Evolutionary conservation across 805 yeast species (phyloP).

Genomic region (Nakazawaea anatomiae): DNA sequence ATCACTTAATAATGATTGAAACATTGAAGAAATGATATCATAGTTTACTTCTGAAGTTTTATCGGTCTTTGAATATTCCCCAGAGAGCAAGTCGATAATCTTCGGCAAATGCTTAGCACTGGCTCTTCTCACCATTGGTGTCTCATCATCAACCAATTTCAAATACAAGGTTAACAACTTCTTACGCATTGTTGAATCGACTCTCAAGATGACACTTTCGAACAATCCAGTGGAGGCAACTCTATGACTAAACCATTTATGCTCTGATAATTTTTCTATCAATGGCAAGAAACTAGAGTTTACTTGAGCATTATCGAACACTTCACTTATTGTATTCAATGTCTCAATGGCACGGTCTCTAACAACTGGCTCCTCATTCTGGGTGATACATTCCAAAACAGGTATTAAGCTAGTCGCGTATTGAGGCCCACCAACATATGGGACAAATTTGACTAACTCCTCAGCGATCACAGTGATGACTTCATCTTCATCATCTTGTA

Average conservation of each 20-base stretch:
- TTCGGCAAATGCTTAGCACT: constrained; percentile 83
- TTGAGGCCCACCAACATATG: constrained; percentile 79
- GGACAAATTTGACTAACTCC: constrained; percentile 82
- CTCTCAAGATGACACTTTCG: constrained; percentile 59
- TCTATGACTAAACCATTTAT: constrained; percentile 92
- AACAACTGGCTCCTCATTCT: constrained; percentile 94
- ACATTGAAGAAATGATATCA: constrained; percentile 78
- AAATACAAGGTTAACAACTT: constrained; percentile 62
- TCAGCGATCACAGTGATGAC: constrained; percentile 91
- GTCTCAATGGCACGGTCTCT: constrained; percentile 92
- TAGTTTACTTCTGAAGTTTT: constrained; percentile 57
- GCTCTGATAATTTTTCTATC: constrained; percentile 71
- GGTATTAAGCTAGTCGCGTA: constrained; percentile 55
- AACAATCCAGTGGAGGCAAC: constrained; percentile 90
- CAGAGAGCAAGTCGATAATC: constrained; percentile 52
- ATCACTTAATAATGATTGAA: constrained; percentile 69
- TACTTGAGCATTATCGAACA: constrained; percentile 58
- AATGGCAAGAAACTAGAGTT: constrained; percentile 65
- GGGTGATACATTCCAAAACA: constrained; percentile 76
- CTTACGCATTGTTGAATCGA: constrained; percentile 47
- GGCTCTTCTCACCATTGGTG: constrained; percentile 96
- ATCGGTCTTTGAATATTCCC: constrained; percentile 27
- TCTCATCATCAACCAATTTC: constrained; percentile 78
- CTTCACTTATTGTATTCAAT: constrained; percentile 61
- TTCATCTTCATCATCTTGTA: constrained; percentile 97